Percentiles rank a stretch among this genome's conserved stretches.
Conservation (phyloP, 768 basidiomycete species). For the Agaricus subrufescens region DNA sequence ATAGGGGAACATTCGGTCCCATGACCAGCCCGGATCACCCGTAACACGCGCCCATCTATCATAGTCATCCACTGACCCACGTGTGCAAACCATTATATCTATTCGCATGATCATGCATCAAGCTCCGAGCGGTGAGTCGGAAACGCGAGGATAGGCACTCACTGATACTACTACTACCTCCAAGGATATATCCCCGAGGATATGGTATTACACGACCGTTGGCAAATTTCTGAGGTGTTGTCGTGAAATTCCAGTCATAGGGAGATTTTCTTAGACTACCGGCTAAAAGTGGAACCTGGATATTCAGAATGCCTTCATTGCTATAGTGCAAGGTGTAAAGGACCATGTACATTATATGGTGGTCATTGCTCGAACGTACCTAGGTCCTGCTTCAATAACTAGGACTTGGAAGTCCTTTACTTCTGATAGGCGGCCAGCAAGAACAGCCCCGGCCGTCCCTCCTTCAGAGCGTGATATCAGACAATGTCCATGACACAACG, state of each 20-base stretch:
- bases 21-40: conserved; percentile 30
- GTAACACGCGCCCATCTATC: conserved; percentile 20
- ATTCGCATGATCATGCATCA: background rate
- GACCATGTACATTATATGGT: too few relatives aligned
- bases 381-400: too few relatives aligned
- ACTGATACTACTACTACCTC: conserved; percentile 25
- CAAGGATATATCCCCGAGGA: conserved; percentile 23
- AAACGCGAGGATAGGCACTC: background rate
- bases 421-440: too few relatives aligned
- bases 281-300: conserved; percentile 18
- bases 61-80: conserved; percentile 26
- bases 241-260: conserved; percentile 29
- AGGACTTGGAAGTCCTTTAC: too few relatives aligned
- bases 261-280: conserved; percentile 9
- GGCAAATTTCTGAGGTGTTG: conserved; percentile 18
- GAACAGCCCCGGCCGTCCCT: too few relatives aligned
- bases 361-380: background rate
- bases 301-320: conserved; percentile 11
- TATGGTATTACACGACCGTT: conserved; percentile 15
- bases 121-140: background rate
- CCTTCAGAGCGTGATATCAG: too few relatives aligned
- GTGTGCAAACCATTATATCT: conserved; percentile 28
- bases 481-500: too few relatives aligned
- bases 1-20: conserved; percentile 24
- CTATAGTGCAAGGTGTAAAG: too few relatives aligned